Percentiles rank a stretch among this genome's conserved stretches.
These are phyloP conservation scores for Posidonia oceanica DNA, from an alignment of 116 monocot species.

Conservation along the genomic window DNA sequence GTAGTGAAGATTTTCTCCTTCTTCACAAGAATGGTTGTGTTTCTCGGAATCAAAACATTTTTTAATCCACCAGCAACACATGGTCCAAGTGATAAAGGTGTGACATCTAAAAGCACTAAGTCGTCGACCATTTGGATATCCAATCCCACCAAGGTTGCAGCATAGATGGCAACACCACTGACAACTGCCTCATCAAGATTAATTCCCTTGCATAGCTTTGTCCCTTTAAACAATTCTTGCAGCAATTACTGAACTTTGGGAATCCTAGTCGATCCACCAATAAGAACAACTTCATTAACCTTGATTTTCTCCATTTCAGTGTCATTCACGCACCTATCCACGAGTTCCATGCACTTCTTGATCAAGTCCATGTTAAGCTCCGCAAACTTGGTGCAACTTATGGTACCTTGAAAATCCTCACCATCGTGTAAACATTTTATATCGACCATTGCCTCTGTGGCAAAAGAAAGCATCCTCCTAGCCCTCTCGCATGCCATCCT, in stretches of 20 bases:
- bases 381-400: background rate
- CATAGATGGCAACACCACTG: background rate
- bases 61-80: background rate
- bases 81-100: background rate
- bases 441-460: conserved; percentile 30
- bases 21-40: background rate
- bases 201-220: background rate
- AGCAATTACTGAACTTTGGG: background rate
- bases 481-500: conserved; percentile 38
- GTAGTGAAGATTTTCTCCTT: background rate
- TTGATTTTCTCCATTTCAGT: background rate
- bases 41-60: background rate
- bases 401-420: conserved; percentile 14
- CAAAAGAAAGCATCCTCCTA: conserved; percentile 39
- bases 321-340: background rate
- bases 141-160: background rate
- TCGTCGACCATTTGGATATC: background rate
- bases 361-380: conserved; percentile 2
- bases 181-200: conserved; percentile 1
- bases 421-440: conserved; percentile 39
- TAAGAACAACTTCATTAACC: background rate
- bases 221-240: background rate
- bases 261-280: background rate
- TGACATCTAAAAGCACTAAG: background rate
- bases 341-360: conserved; percentile 4